A percentile compares a stretch with the other conserved stretches of the same genome.
Evolutionary conservation across 805 yeast genomes (phyloP).

Genomic region (Saccharomycopsis babjevae): DNA sequence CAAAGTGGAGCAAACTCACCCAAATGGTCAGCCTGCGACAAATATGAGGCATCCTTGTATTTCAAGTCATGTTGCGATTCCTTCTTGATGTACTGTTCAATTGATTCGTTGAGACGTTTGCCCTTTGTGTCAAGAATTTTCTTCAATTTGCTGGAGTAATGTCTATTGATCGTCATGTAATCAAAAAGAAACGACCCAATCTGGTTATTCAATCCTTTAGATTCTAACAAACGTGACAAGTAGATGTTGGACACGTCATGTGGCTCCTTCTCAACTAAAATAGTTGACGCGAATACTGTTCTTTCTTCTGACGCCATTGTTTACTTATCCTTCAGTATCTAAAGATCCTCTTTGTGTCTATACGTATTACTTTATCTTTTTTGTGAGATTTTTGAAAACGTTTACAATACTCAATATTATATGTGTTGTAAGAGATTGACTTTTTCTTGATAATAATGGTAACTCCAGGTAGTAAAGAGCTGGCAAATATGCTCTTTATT

Average conservation of each 20-base stretch:
- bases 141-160: slow-evolving; percentile 14
- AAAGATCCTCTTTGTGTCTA: too few species aligned
- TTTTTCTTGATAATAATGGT: too few species aligned
- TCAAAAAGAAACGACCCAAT: slow-evolving; percentile 36
- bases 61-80: slow-evolving; percentile 14
- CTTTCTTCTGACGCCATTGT: slow-evolving; percentile 11
- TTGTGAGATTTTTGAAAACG: too few species aligned
- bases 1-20: slow-evolving; percentile 15
- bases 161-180: slow-evolving; percentile 33
- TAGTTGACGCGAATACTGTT: slow-evolving; percentile 17
- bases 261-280: slow-evolving; percentile 13
- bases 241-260: slow-evolving; percentile 12
- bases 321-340: too few species aligned
- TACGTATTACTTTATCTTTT: too few species aligned
- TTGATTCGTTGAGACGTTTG: slow-evolving; percentile 10
- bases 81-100: slow-evolving; percentile 16
- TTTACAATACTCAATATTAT: too few species aligned
- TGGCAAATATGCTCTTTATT: too few species aligned
- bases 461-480: too few species aligned
- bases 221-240: slow-evolving; percentile 23
- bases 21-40: slow-evolving; percentile 9
- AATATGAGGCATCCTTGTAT: slow-evolving; percentile 5
- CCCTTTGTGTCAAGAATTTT: slow-evolving; percentile 18
- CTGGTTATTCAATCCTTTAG: slow-evolving; percentile 33
- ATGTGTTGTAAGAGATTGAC: too few species aligned